phyloP scores from a whole-genome alignment of 75 land plant genomes.

The Isoetes taiwanensis region DNA sequence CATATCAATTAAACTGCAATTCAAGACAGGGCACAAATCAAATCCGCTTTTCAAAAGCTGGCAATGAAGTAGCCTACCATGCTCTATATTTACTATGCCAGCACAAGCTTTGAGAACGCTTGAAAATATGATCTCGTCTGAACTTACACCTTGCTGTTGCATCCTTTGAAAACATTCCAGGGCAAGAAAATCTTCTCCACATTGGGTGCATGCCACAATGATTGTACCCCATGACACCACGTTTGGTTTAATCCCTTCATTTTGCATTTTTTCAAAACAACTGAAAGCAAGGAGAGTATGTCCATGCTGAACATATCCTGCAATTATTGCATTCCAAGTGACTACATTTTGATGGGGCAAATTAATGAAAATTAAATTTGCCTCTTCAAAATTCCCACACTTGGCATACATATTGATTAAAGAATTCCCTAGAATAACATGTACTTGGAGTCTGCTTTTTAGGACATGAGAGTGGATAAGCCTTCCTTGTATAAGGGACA shows the following conservation, averaged over 20 bases:
- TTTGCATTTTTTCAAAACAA: conserved; percentile 6
- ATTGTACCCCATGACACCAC: conserved; percentile 15
- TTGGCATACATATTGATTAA: conserved; percentile 2
- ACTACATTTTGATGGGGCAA: background rate
- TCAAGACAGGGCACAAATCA: conserved; percentile 9
- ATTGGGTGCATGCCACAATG: too few species aligned
- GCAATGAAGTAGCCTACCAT: conserved; percentile 17
- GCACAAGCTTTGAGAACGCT: conserved; percentile 38
- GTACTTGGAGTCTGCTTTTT: background rate
- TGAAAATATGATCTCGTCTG: too few species aligned
- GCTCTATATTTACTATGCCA: conserved; percentile 16
- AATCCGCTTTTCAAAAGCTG: conserved; percentile 11
- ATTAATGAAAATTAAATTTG: background rate
- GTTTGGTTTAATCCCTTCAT: conserved; percentile 10
- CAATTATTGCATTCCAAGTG: background rate
- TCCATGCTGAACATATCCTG: background rate
- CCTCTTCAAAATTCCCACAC: conserved; percentile 9
- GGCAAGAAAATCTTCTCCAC: too few species aligned
- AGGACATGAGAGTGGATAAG: background rate
- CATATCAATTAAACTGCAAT: conserved; percentile 9
- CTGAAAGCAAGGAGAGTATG: background rate
- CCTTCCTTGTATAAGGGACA: background rate
- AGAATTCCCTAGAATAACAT: background rate
- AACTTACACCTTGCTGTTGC: too few species aligned
- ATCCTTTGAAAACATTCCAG: too few species aligned